phyloP scores from a whole-genome alignment of 768 basidiomycete species.

The Suillus subluteus region DNA sequence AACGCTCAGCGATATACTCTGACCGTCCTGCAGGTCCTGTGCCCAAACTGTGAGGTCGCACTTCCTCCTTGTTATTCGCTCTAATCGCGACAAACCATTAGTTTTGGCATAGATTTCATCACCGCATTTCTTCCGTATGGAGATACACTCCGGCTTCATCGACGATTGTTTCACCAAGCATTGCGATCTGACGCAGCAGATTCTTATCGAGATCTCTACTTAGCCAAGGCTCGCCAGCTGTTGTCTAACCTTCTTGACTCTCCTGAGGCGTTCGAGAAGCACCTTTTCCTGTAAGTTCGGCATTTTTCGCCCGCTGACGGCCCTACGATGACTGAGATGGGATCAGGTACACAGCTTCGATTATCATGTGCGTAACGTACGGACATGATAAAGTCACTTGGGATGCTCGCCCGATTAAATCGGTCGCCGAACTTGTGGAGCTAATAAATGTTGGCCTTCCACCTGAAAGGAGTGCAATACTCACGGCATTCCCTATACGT shows the following conservation, averaged over 20 bases:
- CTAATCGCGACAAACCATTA: slow-evolving; percentile 6
- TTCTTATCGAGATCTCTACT: slow-evolving; percentile 27
- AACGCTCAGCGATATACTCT: slow-evolving; percentile 34
- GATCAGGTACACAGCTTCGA: slow-evolving; percentile 33
- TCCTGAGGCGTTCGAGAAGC: slow-evolving; percentile 28
- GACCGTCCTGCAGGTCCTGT: slow-evolving; percentile 27
- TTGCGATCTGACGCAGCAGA: slow-evolving; percentile 25
- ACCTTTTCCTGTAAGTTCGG: slow-evolving; percentile 24
- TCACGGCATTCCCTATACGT: slow-evolving; percentile 35
- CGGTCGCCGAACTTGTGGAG: slow-evolving; percentile 22
- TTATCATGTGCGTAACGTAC: slow-evolving; percentile 35
- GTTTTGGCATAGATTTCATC: slow-evolving; percentile 33
- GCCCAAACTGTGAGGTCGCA: slow-evolving; percentile 25
- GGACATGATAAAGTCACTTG: slow-evolving; percentile 31
- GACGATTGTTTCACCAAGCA: slow-evolving; percentile 32
- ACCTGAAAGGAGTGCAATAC: slow-evolving; percentile 31
- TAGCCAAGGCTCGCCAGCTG: slow-evolving; percentile 24
- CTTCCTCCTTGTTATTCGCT: not conserved
- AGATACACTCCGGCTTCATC: slow-evolving; percentile 31
- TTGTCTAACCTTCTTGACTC: slow-evolving; percentile 24
- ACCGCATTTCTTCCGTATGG: slow-evolving; percentile 34
- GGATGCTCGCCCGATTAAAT: slow-evolving; percentile 30
- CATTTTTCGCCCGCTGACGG: not conserved
- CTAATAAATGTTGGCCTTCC: slow-evolving; percentile 27
- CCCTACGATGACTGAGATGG: not conserved